Evolutionary conservation across 106 monocot species (phyloP), one percentile per base, ranked within the genome.

Genomic region (Dendrobium huoshanense): DNA sequence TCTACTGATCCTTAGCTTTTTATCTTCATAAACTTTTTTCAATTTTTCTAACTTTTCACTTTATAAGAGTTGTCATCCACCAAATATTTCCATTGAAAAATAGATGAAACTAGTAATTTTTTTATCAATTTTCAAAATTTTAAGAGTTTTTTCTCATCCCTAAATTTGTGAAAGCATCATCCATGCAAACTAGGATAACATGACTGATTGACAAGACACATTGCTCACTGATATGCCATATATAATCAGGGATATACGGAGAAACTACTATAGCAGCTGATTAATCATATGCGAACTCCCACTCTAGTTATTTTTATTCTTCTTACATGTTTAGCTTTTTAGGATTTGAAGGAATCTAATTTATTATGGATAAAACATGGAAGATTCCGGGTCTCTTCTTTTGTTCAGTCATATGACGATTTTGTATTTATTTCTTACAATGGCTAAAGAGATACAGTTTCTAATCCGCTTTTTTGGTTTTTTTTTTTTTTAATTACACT

Each of bases 281-380:
- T 64, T 64, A 25, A 25, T 64, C 20, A 64, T 64, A 64, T 22
- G 1, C 24, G 22, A 64, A 24, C 24, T 5, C 64, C 22, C 64
- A 64, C 64, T 64, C 24, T 25, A 25, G 24, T 22, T 64, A 51
- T 24, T 64, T 24, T 64, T 24, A 6, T 64, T 24, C 64, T 64
- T 22, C 20, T 70, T 33, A 13, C 70, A 70, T 70, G 70, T 74
- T 41, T 74, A 42, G 74, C 74, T 74, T 74, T 70, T 73, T 74
- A 42, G 74, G 18, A 19, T 43, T 74, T 74, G 20, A n/a, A 43
- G 74, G 42, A 74, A 74, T 74, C 20, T 74, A 20, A n/a, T 43
- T 43, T 74, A 74, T 43, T 4, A 43, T 33, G 1, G 15, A 37
- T 72, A 43, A 43, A 74, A 41, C 11, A 4, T 6, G 19, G 29